Evolutionary conservation across 768 basidiomycete species (phyloP).

Genomic region (Trametes maxima): DNA sequence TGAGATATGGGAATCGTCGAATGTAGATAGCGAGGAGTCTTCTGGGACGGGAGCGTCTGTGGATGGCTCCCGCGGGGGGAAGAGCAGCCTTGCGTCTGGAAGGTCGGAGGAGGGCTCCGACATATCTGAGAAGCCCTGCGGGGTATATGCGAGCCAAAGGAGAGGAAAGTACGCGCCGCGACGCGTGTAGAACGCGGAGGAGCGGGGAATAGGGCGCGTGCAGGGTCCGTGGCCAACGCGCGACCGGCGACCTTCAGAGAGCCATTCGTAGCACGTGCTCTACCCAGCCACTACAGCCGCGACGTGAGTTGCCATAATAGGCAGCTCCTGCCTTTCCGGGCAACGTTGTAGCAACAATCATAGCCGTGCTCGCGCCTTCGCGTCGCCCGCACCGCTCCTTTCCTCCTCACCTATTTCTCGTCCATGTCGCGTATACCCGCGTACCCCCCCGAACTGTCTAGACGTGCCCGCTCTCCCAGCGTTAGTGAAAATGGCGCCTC

Average conservation of each 20-base stretch:
- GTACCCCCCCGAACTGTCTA: constrained; percentile 25
- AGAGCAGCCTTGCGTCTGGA: constrained; percentile 1
- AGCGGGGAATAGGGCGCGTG: not conserved
- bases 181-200: constrained; percentile 13
- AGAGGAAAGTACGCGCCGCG: constrained; percentile 10
- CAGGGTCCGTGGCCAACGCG: constrained; percentile 9
- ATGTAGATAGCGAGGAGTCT: constrained; percentile 5
- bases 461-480: constrained; percentile 52
- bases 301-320: constrained; percentile 5
- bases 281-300: not conserved
- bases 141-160: not conserved
- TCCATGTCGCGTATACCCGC: constrained; percentile 28
- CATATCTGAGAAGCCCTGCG: not conserved
- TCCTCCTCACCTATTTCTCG: not conserved
- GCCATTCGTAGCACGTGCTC: constrained; percentile 7
- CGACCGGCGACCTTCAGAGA: not conserved
- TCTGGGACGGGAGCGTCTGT: constrained; percentile 8
- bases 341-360: constrained; percentile 19
- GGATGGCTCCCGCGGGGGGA: constrained; percentile 12
- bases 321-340: constrained; percentile 8
- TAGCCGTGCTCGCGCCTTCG: not conserved
- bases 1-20: not conserved
- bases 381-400: not conserved
- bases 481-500: constrained; percentile 35
- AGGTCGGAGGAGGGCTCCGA: constrained; percentile 7